These are phyloP conservation scores for Talaromyces ruber DNA, from an alignment of 495 filamentous ascomycete genomes.

Conservation along the genomic window DNA sequence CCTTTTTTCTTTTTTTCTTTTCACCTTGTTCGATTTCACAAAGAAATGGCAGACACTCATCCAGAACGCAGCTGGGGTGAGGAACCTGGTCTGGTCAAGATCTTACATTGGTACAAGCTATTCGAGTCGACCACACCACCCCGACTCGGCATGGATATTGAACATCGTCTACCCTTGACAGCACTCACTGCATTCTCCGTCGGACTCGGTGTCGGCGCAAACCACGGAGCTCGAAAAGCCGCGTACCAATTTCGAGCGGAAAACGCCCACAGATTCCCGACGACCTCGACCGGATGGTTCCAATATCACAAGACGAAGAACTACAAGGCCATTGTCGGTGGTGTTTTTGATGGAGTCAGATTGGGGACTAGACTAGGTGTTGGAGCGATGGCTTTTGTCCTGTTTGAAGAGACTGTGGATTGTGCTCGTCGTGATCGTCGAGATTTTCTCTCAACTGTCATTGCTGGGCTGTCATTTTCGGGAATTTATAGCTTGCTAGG, in stretches of 20 bases:
- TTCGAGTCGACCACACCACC: conserved; percentile 34
- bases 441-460: conserved; percentile 67
- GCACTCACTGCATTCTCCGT: conserved; percentile 49
- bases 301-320: conserved; percentile 98
- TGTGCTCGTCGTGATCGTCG: conserved; percentile 52
- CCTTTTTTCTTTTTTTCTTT: background rate
- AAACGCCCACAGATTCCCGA: conserved; percentile 86
- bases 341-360: conserved; percentile 63
- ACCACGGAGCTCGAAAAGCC: conserved; percentile 62
- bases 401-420: conserved; percentile 80
- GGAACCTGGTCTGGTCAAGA: conserved; percentile 19
- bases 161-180: conserved; percentile 55
- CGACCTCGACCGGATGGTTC: conserved; percentile 78
- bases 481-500: conserved; percentile 84
- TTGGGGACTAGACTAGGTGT: conserved; percentile 60
- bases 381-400: conserved; percentile 61
- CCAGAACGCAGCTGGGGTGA: conserved; percentile 14
- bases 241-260: conserved; percentile 84
- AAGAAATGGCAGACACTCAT: conserved; percentile 1
- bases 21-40: background rate
- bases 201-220: conserved; percentile 61
- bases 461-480: conserved; percentile 72
- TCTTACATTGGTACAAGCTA: conserved; percentile 32
- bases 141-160: conserved; percentile 58
- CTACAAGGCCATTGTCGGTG: conserved; percentile 69